Base-by-base conservation (phyloP, 2,329 filamentous ascomycete genomes). In the Coniella lustricola region DNA sequence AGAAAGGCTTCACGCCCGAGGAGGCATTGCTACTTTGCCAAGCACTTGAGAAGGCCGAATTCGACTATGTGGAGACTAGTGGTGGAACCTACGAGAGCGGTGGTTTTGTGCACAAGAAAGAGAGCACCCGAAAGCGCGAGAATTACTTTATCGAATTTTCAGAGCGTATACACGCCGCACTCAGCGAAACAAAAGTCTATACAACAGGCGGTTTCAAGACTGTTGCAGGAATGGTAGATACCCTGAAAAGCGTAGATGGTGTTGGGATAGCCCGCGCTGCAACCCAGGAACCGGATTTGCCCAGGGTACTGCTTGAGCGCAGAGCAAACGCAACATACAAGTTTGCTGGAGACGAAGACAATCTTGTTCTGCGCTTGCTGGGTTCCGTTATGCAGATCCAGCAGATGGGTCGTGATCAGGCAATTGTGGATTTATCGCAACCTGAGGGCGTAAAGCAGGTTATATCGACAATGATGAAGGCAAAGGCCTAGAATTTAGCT, bases 131-230 rank as follows among this genome's bases (percentile, higher is more conserved):
- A 59, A 71, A 73, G 62, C 67, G 75, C 3, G 76, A 79, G 57
- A 69, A 72, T 2, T 80, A 78, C 67, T 81, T 80, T 66, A 57
- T 80, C 51, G 74, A 79, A 4, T 80, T 79, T 52, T 75, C 76
- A 1, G 66, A 75, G 52, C 55, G 65, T 48, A 70, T 80, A 62
- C 60, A 67, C 22, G 61, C 73, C 29, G 62, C 60, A 9, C 60
- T 77, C 35, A 66, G 50, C 3, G 70, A 74, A 59, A 80, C 76
- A 1, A 73, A 69, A 59, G 65, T 67, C 2, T 79, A 75, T 56
- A 64, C 78, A 34, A 79, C 75, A 1, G 77, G 76, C 34, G 77
- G 76, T 9, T 70, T 80, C 59, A 69, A 70, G 55, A 71, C 71
- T 2, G 71, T 68, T 0, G 67, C 65, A n/a, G 77, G 71, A 1